These are phyloP conservation scores for Oryza officinalis DNA, from an alignment of 176 grass and related monocot species.

Conservation along the genomic window DNA sequence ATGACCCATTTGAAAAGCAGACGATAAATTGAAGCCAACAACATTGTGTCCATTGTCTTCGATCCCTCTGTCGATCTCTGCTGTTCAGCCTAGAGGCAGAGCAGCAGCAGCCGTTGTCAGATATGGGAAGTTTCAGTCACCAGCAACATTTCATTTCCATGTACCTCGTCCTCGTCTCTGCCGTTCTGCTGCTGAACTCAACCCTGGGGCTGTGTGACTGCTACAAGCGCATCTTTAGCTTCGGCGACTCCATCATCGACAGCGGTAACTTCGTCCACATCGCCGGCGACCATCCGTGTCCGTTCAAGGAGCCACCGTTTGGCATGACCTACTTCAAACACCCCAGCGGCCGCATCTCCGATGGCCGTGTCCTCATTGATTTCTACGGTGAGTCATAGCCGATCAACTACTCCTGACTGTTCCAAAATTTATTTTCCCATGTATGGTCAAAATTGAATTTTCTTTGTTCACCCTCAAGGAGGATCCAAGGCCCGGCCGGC, in stretches of 20 bases:
- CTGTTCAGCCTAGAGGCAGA: not conserved
- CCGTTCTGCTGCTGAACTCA: conserved; percentile 14
- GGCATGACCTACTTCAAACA: conserved; percentile 58
- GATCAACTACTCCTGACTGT: not conserved
- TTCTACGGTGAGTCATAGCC: conserved; percentile 52
- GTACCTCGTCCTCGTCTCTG: not conserved
- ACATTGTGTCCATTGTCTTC: not conserved
- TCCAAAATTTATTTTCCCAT: not conserved
- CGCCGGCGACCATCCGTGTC: not conserved
- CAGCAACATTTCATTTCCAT: not conserved
- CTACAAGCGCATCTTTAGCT: conserved; percentile 65
- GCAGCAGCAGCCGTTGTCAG: not conserved
- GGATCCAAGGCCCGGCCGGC: no score
- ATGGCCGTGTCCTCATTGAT: conserved; percentile 65
- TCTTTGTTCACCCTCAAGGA: not conserved
- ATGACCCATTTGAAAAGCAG: not conserved
- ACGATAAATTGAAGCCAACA: not conserved
- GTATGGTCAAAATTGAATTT: not conserved
- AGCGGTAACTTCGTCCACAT: conserved; percentile 48
- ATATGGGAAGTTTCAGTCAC: conserved; percentile 5
- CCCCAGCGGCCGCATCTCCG: conserved; percentile 51
- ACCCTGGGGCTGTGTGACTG: not conserved
- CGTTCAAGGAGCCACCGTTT: conserved; percentile 40
- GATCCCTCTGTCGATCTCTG: not conserved
- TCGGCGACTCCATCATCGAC: conserved; percentile 72